A percentile compares a stretch with the other conserved stretches of the same genome.
Evolutionary conservation across 306 rosid species (phyloP).

Genomic region (Acacia melanoxylon): DNA sequence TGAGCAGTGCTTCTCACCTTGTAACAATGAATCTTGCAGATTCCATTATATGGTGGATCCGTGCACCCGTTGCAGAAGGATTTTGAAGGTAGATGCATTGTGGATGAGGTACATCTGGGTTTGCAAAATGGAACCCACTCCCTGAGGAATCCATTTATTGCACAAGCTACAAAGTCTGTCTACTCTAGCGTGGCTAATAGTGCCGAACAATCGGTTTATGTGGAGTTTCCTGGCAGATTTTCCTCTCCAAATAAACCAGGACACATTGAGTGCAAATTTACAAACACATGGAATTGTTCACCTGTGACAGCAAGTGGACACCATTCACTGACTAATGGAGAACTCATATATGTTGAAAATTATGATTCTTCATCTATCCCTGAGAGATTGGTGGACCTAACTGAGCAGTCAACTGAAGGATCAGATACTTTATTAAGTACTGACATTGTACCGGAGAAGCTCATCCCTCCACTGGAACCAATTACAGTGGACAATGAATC

Average conservation of each 20-base stretch:
- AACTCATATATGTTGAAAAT: constrained; percentile 43
- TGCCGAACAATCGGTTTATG: constrained; percentile 30
- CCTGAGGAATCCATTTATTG: constrained; percentile 41
- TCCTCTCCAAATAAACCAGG: constrained; percentile 37
- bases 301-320: constrained; percentile 26
- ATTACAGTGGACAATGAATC: constrained; percentile 40
- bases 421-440: constrained; percentile 42
- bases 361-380: constrained; percentile 40
- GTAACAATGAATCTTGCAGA: constrained; percentile 46
- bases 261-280: constrained; percentile 30
- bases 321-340: constrained; percentile 34
- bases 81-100: constrained; percentile 42
- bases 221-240: constrained; percentile 25
- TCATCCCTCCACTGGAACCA: constrained; percentile 36
- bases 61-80: constrained; percentile 61
- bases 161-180: constrained; percentile 50
- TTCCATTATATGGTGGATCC: constrained; percentile 61
- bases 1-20: neutral
- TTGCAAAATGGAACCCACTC: constrained; percentile 49
- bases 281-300: constrained; percentile 40
- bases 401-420: constrained; percentile 42
- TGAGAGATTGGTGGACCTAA: constrained; percentile 39
- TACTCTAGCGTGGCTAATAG: constrained; percentile 30
- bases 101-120: constrained; percentile 44
- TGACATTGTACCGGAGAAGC: constrained; percentile 40